Evolutionary conservation across 2,329 filamentous ascomycete genomes (phyloP), one percentile per base, ranked within the genome.

Genomic region (Byssoonygena ceratinophila): DNA sequence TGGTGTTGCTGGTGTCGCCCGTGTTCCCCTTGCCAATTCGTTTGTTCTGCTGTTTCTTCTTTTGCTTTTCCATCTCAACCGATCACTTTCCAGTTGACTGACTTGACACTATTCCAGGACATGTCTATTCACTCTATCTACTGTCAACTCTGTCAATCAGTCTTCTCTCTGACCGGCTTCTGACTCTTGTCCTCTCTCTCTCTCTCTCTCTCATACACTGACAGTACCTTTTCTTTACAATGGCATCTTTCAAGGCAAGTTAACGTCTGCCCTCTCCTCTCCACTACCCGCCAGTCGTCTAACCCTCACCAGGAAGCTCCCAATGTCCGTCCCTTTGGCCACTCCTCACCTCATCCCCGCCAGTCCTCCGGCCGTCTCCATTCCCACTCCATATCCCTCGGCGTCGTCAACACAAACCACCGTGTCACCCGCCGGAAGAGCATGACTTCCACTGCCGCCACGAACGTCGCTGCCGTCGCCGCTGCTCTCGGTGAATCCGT

Each of bases 401-500:
- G 82, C 60, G 81, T 85, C 54, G 79, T 90, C 64, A 91, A 90
- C 73, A 74, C 83, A 61, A 83, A 81, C 68, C 86, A 95, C 70
- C 86, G 92, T 61, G 82, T 97, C 60, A 89, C 87, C 61, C 87
- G 91, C 64, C 82, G 92, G 63, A 97, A 97, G 79, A 96, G 90
- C 71, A 89, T 94, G 66, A 82, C 80, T 66, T 88, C 87, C 56
- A 78, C 77, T 45, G 77, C 80, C 69, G 81, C 85, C 69, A 81
- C 85, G 43, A 83, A 85, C 16, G 87, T 85, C 51, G 54, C 52
- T 51, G 55, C 54, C 74, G 69, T 65, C 47, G 64, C 71, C 34
- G 70, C 91, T 57, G 72, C 86, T 56, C 81, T 81, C 63, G 72
- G 72, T 55, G 81, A 84, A 59, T 58, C 76, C 77, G 73, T 71